phyloP scores from a whole-genome alignment of 2,329 filamentous ascomycete species.

The Tolypocladium sp. region DNA sequence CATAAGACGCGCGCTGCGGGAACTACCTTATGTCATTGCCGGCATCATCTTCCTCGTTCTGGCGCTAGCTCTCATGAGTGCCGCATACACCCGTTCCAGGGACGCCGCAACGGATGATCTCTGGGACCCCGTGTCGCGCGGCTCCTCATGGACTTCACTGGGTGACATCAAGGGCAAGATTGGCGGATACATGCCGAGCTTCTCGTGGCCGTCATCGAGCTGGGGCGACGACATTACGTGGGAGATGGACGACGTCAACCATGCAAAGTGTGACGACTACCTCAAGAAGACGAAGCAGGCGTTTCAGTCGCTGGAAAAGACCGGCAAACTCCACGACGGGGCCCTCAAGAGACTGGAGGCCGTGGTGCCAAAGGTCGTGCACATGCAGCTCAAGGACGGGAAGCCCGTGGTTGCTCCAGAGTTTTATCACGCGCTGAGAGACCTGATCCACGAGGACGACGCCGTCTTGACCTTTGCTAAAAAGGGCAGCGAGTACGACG shows the following conservation, averaged over 20 bases:
- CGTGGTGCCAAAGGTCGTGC: slow-evolving; percentile 47
- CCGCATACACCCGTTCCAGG: neutral
- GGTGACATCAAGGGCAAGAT: slow-evolving; percentile 8
- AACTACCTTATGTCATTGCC: slow-evolving; percentile 3
- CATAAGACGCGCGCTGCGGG: slow-evolving; percentile 4
- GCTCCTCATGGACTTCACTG: slow-evolving; percentile 2
- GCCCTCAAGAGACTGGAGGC: slow-evolving; percentile 34
- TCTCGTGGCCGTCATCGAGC: slow-evolving; percentile 16
- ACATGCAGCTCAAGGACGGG: slow-evolving; percentile 44
- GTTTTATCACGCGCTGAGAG: slow-evolving; percentile 57
- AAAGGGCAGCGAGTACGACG: slow-evolving; percentile 23
- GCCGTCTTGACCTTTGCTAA: slow-evolving; percentile 37
- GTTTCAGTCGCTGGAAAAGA: slow-evolving; percentile 18
- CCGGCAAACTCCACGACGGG: slow-evolving; percentile 23
- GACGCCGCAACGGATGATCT: neutral
- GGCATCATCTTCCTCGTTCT: slow-evolving; percentile 3
- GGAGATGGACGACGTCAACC: slow-evolving; percentile 8
- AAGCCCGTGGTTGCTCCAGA: slow-evolving; percentile 44
- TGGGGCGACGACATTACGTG: slow-evolving; percentile 11
- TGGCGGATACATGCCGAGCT: slow-evolving; percentile 12
- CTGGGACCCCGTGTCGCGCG: slow-evolving; percentile 3
- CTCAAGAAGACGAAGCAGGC: slow-evolving; percentile 18
- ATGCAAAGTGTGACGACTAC: slow-evolving; percentile 11
- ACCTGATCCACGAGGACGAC: slow-evolving; percentile 40
- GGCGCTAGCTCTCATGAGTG: slow-evolving; percentile 2